Percentiles rank a stretch among this genome's conserved stretches.
These are phyloP conservation scores for Brassica nigra DNA, from an alignment of 345 rosid species.

Conservation along the genomic window DNA sequence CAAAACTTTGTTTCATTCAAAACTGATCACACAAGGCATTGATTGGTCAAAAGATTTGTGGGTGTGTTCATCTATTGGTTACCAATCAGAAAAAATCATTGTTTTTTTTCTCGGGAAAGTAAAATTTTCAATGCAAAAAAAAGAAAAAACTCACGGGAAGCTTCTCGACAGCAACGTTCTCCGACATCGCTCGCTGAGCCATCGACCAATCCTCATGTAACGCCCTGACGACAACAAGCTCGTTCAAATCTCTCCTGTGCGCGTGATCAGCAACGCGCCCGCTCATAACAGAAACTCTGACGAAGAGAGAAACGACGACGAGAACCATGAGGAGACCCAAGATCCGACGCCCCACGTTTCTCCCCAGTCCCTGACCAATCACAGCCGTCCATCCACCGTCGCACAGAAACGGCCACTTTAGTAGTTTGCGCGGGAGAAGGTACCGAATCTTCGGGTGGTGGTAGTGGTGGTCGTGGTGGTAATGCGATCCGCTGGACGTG, in stretches of 20 bases:
- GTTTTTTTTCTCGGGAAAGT: conserved; percentile 31
- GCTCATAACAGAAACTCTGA: conserved; percentile 54
- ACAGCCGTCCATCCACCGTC: conserved; percentile 48
- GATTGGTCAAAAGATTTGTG: background rate
- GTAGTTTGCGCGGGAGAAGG: conserved; percentile 46
- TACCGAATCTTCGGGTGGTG: conserved; percentile 45
- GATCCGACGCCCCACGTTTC: conserved; percentile 55
- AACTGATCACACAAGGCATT: background rate
- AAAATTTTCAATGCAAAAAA: background rate
- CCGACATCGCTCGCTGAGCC: conserved; percentile 66
- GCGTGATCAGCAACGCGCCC: conserved; percentile 43
- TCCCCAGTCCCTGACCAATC: conserved; percentile 49
- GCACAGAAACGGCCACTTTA: conserved; percentile 33
- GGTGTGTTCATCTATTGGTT: background rate
- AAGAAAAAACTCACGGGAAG: conserved; percentile 46
- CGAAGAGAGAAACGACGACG: conserved; percentile 63
- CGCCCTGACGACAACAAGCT: conserved; percentile 47
- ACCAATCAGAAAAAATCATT: background rate
- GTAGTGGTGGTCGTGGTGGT: conserved; percentile 44
- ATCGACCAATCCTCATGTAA: conserved; percentile 62
- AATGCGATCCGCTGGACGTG: conserved; percentile 38
- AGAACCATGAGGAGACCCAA: conserved; percentile 53
- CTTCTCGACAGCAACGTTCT: conserved; percentile 47
- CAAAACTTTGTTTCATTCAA: background rate
- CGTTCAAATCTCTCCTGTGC: conserved; percentile 39